Evolutionary conservation across 306 rosid genomes (phyloP).

Genomic region (Cucurbita moschata): DNA sequence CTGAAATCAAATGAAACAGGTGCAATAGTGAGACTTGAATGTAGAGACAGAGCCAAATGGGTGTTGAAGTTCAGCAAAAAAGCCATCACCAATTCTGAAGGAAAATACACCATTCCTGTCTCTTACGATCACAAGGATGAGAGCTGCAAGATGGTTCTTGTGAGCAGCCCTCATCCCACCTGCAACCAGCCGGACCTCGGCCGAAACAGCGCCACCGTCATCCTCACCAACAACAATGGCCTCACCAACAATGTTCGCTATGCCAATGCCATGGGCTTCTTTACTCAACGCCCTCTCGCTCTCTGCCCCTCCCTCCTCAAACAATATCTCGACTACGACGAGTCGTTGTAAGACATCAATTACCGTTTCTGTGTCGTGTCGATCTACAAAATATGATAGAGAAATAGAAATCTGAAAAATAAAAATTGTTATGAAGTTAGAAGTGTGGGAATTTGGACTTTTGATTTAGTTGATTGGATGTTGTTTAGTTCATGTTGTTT

Average conservation of each 20-base stretch:
- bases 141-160: conserved; percentile 27
- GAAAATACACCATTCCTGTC: conserved; percentile 34
- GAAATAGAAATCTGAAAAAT: not conserved
- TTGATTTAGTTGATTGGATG: not conserved
- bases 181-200: conserved; percentile 35
- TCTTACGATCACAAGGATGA: conserved; percentile 43
- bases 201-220: conserved; percentile 30
- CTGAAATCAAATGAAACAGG: conserved; percentile 14
- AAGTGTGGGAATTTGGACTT: not conserved
- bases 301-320: conserved; percentile 24
- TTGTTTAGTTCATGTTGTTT: not conserved
- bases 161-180: conserved; percentile 26
- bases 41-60: conserved; percentile 31
- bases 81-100: conserved; percentile 28
- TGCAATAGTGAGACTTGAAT: conserved; percentile 46
- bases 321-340: conserved; percentile 20
- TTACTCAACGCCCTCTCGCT: conserved; percentile 27
- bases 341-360: not conserved
- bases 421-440: not conserved
- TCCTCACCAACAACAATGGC: conserved; percentile 48
- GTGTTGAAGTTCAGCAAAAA: conserved; percentile 17
- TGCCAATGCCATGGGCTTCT: conserved; percentile 57
- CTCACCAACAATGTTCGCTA: conserved; percentile 21
- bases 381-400: not conserved
- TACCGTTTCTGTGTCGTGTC: not conserved